Percentiles rank a stretch among this genome's conserved stretches.
Conservation (phyloP, 1,284 basidiomycete genomes). For the Naganishia liquefaciens region DNA sequence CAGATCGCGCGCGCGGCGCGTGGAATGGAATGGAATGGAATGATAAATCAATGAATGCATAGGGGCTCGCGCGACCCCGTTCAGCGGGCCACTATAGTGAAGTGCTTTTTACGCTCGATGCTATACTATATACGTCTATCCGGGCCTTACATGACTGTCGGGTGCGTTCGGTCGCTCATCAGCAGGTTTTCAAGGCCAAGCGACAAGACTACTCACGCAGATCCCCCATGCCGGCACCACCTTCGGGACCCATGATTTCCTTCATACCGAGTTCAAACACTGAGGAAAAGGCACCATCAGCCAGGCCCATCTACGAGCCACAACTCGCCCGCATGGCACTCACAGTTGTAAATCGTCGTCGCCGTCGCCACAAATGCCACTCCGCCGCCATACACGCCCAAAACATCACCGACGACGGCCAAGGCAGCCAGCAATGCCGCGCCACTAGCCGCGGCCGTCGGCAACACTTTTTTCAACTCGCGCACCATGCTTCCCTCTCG, state of each 20-base stretch:
- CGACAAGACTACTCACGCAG: slow-evolving; percentile 11
- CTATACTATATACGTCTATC: too few relatives aligned
- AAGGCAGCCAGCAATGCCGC: slow-evolving; percentile 5
- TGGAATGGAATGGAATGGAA: too few relatives aligned
- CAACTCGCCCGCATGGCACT: not conserved
- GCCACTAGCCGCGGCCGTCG: slow-evolving; percentile 14
- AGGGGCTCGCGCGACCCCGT: too few relatives aligned
- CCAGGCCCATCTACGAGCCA: too few relatives aligned
- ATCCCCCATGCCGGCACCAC: slow-evolving; percentile 17
- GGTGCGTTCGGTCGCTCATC: too few relatives aligned
- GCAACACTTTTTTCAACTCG: slow-evolving; percentile 22
- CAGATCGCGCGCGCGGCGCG: too few relatives aligned
- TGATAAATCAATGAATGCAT: too few relatives aligned
- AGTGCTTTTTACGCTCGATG: too few relatives aligned
- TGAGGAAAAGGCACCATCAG: not conserved
- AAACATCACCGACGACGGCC: slow-evolving; percentile 8
- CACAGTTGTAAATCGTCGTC: slow-evolving; percentile 22
- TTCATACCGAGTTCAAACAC: slow-evolving; percentile 28
- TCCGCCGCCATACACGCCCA: slow-evolving; percentile 23
- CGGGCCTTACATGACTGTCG: too few relatives aligned
- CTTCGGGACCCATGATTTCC: slow-evolving; percentile 24
- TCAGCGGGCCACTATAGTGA: too few relatives aligned
- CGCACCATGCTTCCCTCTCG: slow-evolving; percentile 17
- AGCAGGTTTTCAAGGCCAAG: too few relatives aligned
- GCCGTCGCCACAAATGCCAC: slow-evolving; percentile 21